Evolutionary conservation across 208 protist genomes (phyloP), one percentile per base, ranked within the genome.

Genomic region (Wallacemonas sp.): DNA sequence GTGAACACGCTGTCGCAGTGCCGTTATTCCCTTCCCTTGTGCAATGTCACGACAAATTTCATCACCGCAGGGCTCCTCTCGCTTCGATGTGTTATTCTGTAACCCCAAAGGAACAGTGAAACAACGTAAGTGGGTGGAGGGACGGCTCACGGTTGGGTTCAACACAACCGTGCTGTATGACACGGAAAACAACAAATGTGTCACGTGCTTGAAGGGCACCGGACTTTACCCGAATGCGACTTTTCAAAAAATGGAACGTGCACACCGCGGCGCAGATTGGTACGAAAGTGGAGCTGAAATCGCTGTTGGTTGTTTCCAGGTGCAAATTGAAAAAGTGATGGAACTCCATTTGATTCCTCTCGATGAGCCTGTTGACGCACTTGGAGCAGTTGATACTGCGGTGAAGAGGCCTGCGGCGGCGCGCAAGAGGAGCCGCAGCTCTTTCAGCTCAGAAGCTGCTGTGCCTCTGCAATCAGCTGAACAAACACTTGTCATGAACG

Each of bases 271-370:
- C 26, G 70, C 71, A 2, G 74, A 54, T 32, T 94, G 88, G 85
- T 23, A 44, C 16, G 30, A 46, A 12, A 8, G 29, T 26, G 83
- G 82, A 2, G 77, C 81, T 44, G 76, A 90, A 75, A 44, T 92
- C 32, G 41, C 19, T 19, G 2, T 94, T 0, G 69, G 64, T 21
- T 58, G 43, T 29, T 95, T 80, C 60, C 34, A 58, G 19, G 74
- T 91, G 17, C 73, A 86, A 46, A 78, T 95, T 32, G 72, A 81
- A 55, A 76, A 89, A 55, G 74, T 77, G 5, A 79, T 87, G 65
- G 71, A 78, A 38, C 78, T 95, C 11, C 89, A 95, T 65, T 55
- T 92, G 14, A 67, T 93, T 27, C 84, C 89, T 16, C 57, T 49
- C 24, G 8, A 16, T 12, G 47, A 55, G 17, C 6, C 6, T 6